Conservation (phyloP, 352 stramenopile species). For the Globisporangium parvum region DNA sequence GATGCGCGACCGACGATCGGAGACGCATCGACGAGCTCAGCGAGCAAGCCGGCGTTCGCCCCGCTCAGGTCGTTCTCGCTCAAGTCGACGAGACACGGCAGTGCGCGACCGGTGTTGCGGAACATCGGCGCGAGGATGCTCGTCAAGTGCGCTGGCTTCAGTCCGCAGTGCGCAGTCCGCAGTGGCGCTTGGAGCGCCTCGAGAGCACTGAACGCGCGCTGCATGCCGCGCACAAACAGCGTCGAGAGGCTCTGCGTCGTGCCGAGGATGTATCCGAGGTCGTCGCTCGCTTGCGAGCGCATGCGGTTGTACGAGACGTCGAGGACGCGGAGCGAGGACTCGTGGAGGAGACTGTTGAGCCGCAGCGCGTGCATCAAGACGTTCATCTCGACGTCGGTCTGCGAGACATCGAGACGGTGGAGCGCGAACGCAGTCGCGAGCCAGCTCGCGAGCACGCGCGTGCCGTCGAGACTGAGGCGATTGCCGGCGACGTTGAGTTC, state of each 20-base stretch:
- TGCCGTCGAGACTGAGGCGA: constrained; percentile 38
- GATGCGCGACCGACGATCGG: constrained; percentile 32
- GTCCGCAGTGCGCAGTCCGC: constrained; percentile 19
- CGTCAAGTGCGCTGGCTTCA: constrained; percentile 40
- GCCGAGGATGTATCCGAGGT: constrained; percentile 54
- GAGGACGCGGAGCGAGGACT: constrained; percentile 49
- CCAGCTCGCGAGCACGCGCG: constrained; percentile 38
- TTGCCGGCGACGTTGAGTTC: constrained; percentile 69
- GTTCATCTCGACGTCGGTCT: constrained; percentile 49
- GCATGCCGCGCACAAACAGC: constrained; percentile 63
- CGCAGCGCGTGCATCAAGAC: constrained; percentile 48
- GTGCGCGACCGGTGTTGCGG: constrained; percentile 35
- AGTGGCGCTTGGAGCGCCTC: constrained; percentile 7
- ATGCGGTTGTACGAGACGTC: constrained; percentile 73
- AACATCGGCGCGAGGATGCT: constrained; percentile 68
- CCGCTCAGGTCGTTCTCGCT: constrained; percentile 74
- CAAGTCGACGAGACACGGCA: constrained; percentile 47
- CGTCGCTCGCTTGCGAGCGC: constrained; percentile 36
- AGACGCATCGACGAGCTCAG: constrained; percentile 40
- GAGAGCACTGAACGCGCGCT: constrained; percentile 19
- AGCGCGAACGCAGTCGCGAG: constrained; percentile 51
- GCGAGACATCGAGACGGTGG: constrained; percentile 50
- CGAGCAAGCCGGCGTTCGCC: constrained; percentile 34
- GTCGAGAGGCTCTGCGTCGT: constrained; percentile 54
- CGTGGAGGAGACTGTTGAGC: constrained; percentile 59